Base-by-base conservation (phyloP, 805 yeast genomes). In the Metschnikowia shivogae region DNA sequence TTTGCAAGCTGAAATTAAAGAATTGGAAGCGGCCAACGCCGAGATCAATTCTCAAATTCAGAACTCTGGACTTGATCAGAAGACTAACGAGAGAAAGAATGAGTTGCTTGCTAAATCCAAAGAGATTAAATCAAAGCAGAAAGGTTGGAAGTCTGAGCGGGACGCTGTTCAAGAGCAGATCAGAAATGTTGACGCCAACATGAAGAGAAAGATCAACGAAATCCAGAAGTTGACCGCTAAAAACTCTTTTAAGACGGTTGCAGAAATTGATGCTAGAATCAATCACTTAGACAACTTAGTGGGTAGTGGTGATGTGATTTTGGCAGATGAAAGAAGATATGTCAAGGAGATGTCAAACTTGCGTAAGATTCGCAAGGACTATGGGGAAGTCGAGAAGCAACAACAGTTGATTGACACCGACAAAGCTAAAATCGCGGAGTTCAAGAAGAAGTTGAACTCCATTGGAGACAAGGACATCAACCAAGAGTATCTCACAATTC, bases 281-380 rank as follows among this genome's bases (percentile, higher is more conserved):
- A 62, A 63, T 47, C 73, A 72, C 53, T 78, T 89, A 60, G 97
- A 93, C 63, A 77, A 75, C 35, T 73, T 77, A 54, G 83, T 93
- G 50, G 87, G 86, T 45, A 68, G 85, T 41, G 98, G 98, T 52
- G 68, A 76, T 37, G 74, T 93, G 63, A 80, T 87, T 57, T 80
- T 93, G 60, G 97, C 89, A 43, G 96, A 92, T 52, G 99, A 93
- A 77, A 84, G 88, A 73, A 77, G 82, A 61, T 68, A 76, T 53
- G 81, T 93, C 55, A 86, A 86, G 70, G 98, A 92, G 70, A 86
- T 89, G 76, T 77, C 89, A 42, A 67, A 82, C 37, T 78, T 93
- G 65, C 82, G 92, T 68, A 89, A 87, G 70, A 70, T 86, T 62
- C 81, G 83, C 61, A 85, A 84, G 65, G 90, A 84, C 64, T 86